Conservation (phyloP, 2,329 filamentous ascomycete species). For the Tolypocladium tundrense region DNA sequence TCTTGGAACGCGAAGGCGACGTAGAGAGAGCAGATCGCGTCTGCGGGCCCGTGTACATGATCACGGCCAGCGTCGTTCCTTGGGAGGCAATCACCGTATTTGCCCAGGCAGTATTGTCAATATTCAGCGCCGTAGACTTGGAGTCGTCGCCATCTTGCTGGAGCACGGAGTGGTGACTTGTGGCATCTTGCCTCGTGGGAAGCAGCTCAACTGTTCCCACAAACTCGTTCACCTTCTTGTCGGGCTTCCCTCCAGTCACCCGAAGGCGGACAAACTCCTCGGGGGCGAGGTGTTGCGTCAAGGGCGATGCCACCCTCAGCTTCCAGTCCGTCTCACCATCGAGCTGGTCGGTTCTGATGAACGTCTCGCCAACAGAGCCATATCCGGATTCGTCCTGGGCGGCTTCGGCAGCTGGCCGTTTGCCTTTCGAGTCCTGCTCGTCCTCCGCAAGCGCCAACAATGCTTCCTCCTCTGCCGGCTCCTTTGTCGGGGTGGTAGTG, state of each 20-base stretch:
- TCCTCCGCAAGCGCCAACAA: slow-evolving; percentile 31
- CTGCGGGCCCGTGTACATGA: slow-evolving; percentile 90
- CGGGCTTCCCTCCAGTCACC: slow-evolving; percentile 80
- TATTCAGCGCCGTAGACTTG: slow-evolving; percentile 65
- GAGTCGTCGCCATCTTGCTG: slow-evolving; percentile 22
- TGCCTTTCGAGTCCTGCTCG: slow-evolving; percentile 21
- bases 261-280: slow-evolving; percentile 60
- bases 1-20: slow-evolving; percentile 84
- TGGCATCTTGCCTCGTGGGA: slow-evolving; percentile 40
- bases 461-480: slow-evolving; percentile 26
- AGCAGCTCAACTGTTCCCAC: slow-evolving; percentile 75
- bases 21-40: slow-evolving; percentile 92
- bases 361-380: slow-evolving; percentile 68
- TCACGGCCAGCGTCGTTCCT: slow-evolving; percentile 75
- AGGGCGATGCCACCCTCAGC: slow-evolving; percentile 71
- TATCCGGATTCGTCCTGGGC: slow-evolving; percentile 18
- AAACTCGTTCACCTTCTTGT: slow-evolving; percentile 92
- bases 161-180: slow-evolving; percentile 27
- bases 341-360: slow-evolving; percentile 93
- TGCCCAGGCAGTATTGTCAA: slow-evolving; percentile 98
- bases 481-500: slow-evolving; percentile 14
- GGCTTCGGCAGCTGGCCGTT: slow-evolving; percentile 19
- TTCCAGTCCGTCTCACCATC: slow-evolving; percentile 99
- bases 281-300: slow-evolving; percentile 69
- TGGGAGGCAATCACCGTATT: slow-evolving; percentile 96